Evolutionary conservation across 2,329 filamentous ascomycete genomes (phyloP), one percentile per base, ranked within the genome.

Genomic region (Aaosphaeria pasadenensis): DNA sequence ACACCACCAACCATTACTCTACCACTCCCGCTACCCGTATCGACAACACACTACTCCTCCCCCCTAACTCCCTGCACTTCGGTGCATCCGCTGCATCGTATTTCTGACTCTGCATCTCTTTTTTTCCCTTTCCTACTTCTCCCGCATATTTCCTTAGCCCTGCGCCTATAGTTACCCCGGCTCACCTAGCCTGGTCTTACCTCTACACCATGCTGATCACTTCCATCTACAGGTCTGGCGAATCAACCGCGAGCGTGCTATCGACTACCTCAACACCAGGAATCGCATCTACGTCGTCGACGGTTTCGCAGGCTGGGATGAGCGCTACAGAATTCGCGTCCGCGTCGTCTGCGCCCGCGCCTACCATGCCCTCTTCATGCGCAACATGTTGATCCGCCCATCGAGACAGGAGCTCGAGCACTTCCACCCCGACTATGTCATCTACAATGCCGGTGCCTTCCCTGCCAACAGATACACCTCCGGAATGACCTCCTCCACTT

Each of bases 361-460:
- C 75, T 99, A 99, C 83, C 94, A 99, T 83, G 94, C 94, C 54
- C 85, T 99, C 58, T 99, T 99, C 85, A 99, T 99, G 94, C 89
- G 91, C 71, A 99, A 99, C 83, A 99, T 99, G 94, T 88, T 99
- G 70, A 99, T 99, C 80, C 88, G 94, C 63, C 94, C 94, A 55
- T 80, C 86, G 45, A 84, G 83, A 55, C 89, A 95, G 76, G 91
- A 99, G 80, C 86, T 99, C 47, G 88, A 96, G 79, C 84, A 90
- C 77, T 99, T 99, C 85, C 89, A 96, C 75, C 94, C 94, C 64
- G 92, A 99, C 81, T 99, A 99, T 81, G 92, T 92, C 67, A 97
- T 99, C 79, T 99, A 99, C 87, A 99, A 99, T 73, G 94, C 91
- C 55, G 94, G 94, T 61, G 89, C 89, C 54, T 99, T 99, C 88